phyloP scores from a whole-genome alignment of 78 protist genomes.

The Dictyostelium discoideum region dicty_2.7 NC_007088.5:7081501-7082000 shows the following conservation, averaged over 20 bases:
- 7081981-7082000: not conserved
- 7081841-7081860: not conserved
- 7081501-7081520: constrained; percentile 50
- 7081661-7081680: constrained; percentile 47
- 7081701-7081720: not conserved
- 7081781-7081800: constrained; percentile 17
- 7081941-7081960: constrained; percentile 52
- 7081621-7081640: constrained; percentile 23
- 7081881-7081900: not conserved
- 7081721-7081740: not conserved
- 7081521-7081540: constrained; percentile 26
- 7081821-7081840: not conserved
- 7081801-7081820: not conserved
- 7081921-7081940: constrained; percentile 24
- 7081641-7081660: constrained; percentile 73
- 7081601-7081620: constrained; percentile 19
- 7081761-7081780: not conserved
- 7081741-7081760: constrained; percentile 16
- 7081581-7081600: constrained; percentile 49
- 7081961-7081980: constrained; percentile 30
- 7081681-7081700: constrained; percentile 40
- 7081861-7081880: constrained; percentile 2
- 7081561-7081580: constrained; percentile 77
- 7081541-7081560: constrained; percentile 77
- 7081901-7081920: not conserved